Evolutionary conservation across 1,284 basidiomycete species (phyloP).

Genomic region (Trametes pubescens): DNA sequence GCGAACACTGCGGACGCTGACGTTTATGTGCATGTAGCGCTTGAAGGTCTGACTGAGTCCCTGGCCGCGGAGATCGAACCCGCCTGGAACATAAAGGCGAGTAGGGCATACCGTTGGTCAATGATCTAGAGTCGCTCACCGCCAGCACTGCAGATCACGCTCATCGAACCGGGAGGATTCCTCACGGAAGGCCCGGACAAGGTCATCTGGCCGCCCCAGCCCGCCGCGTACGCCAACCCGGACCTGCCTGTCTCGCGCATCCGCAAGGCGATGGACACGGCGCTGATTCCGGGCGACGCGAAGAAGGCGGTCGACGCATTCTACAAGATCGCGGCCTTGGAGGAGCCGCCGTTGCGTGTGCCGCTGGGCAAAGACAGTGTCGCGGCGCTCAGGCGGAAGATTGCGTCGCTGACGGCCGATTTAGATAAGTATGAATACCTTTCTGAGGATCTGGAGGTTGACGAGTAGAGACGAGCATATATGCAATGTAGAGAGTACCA

Average conservation of each 20-base stretch:
- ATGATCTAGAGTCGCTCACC: background rate
- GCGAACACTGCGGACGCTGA: too few species aligned
- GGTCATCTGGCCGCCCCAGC: constrained; percentile 8
- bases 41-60: constrained; percentile 44
- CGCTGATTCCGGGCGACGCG: constrained; percentile 16
- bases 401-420: background rate
- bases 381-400: background rate
- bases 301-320: constrained; percentile 16
- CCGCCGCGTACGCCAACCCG: constrained; percentile 28
- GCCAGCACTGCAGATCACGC: background rate
- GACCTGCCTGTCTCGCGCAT: constrained; percentile 5
- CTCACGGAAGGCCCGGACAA: constrained; percentile 4
- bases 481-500: too few species aligned
- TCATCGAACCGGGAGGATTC: background rate
- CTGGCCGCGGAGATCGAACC: constrained; percentile 45
- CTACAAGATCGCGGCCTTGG: constrained; percentile 18
- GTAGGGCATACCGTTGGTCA: background rate
- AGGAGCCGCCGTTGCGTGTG: constrained; percentile 27
- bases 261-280: background rate
- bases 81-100: constrained; percentile 50
- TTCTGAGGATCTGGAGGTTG: background rate
- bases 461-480: too few species aligned
- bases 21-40: constrained; percentile 9
- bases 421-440: constrained; percentile 5
- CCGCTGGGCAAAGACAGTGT: constrained; percentile 12